Evolutionary conservation across 2,329 filamentous ascomycete species (phyloP), one percentile per base, ranked within the genome.

Genomic region (Fusarium pseudograminearum): DNA sequence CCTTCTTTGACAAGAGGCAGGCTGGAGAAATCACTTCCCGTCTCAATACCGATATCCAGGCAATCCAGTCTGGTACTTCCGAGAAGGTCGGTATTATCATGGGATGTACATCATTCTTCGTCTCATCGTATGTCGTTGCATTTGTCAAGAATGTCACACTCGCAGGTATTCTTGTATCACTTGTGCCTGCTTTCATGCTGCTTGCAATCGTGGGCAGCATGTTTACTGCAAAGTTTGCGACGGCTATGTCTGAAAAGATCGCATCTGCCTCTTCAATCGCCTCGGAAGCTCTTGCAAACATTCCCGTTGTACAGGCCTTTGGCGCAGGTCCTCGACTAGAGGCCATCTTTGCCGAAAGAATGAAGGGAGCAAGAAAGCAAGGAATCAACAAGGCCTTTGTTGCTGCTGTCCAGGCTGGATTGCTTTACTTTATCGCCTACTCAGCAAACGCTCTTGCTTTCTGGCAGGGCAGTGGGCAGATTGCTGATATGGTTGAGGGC

Each of bases 81-180:
- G 90, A 92, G 77, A 93, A 93, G 76, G 89, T 91, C 18, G 90
- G 90, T 53, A 86, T 91, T 34, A 85, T 86, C 68, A 82, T 92
- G 7, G 84, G 85, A 26, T 89, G 85, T 52, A 77, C 87, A 12
- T 87, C 88, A 4, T 92, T 91, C 76, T 92, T 92, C 73, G 75
- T 91, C 55, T 88, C 90, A 0, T 87, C 89, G 5, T 92, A 90
- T 65, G 81, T 89, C 7, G 86, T 92, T 18, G 89, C 89, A 3
- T 92, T 92, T 67, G 86, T 89, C 75, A 88, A 90, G 71, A 83
- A 91, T 70, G 81, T 85, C 18, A 83, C 83, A 50, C 82, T 93
- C 11, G 89, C 90, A 1, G 89, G 83, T 6, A 91, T 91, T 78
- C 81, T 92, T 33, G 76, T 90, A 12, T 89, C 87, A 0, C 74